Evolutionary conservation across 108 stramenopile genomes (phyloP).

Genomic region (Cyclostephanos tholiformis): DNA sequence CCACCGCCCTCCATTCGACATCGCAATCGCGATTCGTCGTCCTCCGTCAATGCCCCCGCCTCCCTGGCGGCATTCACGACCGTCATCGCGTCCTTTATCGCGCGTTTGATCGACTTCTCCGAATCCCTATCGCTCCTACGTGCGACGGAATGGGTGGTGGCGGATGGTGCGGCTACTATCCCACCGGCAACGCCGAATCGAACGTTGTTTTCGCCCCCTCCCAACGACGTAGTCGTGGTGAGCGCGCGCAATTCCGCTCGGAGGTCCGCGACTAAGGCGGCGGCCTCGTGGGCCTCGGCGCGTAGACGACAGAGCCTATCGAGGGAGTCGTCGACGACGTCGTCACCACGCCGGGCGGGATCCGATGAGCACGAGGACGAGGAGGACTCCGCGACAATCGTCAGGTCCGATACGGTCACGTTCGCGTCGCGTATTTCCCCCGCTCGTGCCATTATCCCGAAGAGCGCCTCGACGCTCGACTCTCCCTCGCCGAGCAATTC

Average conservation of each 20-base stretch:
- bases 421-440: slow-evolving; percentile 1
- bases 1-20: not conserved
- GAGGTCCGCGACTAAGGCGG: slow-evolving; percentile 60
- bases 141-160: slow-evolving; percentile 66
- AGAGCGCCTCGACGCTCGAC: slow-evolving; percentile 18
- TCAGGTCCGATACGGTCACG: slow-evolving; percentile 29
- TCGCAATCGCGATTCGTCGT: slow-evolving; percentile 39
- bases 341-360: not conserved
- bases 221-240: not conserved
- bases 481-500: slow-evolving; percentile 38
- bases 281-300: slow-evolving; percentile 69
- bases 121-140: slow-evolving; percentile 58
- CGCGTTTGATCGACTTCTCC: slow-evolving; percentile 66
- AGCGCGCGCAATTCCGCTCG: slow-evolving; percentile 53
- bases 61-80: slow-evolving; percentile 67
- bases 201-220: not conserved
- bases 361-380: no score
- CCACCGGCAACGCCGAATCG: not conserved
- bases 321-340: slow-evolving; percentile 37
- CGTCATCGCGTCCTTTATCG: slow-evolving; percentile 62
- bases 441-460: slow-evolving; percentile 22
- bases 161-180: not conserved
- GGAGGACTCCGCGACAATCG: not conserved
- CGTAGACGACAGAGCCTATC: slow-evolving; percentile 49
- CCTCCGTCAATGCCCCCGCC: slow-evolving; percentile 77